Conservation (phyloP, 345 rosid genomes). For the Lepidium didymum region DNA sequence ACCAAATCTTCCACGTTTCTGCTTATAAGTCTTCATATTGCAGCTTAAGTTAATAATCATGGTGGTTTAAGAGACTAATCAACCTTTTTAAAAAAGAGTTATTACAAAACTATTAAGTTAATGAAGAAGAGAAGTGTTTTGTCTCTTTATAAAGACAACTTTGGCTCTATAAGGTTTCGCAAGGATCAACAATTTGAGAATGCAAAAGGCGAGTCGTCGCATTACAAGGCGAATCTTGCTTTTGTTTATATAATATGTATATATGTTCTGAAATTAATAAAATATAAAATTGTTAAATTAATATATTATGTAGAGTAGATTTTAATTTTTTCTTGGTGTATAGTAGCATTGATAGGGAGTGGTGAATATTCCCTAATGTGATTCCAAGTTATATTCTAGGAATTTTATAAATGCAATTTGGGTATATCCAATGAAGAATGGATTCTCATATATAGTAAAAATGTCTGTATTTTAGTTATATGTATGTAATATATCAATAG, state of each 20-base stretch:
- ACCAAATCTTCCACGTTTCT: slow-evolving; percentile 50
- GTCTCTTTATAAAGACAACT: slow-evolving; percentile 24
- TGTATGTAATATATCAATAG: neutral
- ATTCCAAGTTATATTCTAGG: slow-evolving; percentile 10
- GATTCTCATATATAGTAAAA: neutral
- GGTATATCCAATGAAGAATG: neutral
- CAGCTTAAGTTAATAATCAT: slow-evolving; percentile 18
- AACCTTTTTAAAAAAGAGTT: neutral
- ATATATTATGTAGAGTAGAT: slow-evolving; percentile 1
- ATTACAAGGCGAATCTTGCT: slow-evolving; percentile 43
- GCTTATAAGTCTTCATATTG: slow-evolving; percentile 35
- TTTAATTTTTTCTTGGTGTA: slow-evolving; percentile 8
- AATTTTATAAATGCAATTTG: neutral
- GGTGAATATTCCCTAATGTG: slow-evolving; percentile 19
- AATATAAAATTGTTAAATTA: neutral
- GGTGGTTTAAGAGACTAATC: neutral
- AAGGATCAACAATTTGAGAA: slow-evolving; percentile 14
- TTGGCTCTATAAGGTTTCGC: slow-evolving; percentile 70
- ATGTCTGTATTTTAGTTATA: neutral
- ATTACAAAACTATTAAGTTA: neutral
- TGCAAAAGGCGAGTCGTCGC: slow-evolving; percentile 26
- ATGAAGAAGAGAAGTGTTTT: neutral
- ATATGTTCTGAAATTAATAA: neutral
- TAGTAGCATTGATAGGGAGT: neutral
- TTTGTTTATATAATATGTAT: neutral